phyloP scores from a whole-genome alignment of 768 basidiomycete species.

The Leucocoprinus leucothites region DNA sequence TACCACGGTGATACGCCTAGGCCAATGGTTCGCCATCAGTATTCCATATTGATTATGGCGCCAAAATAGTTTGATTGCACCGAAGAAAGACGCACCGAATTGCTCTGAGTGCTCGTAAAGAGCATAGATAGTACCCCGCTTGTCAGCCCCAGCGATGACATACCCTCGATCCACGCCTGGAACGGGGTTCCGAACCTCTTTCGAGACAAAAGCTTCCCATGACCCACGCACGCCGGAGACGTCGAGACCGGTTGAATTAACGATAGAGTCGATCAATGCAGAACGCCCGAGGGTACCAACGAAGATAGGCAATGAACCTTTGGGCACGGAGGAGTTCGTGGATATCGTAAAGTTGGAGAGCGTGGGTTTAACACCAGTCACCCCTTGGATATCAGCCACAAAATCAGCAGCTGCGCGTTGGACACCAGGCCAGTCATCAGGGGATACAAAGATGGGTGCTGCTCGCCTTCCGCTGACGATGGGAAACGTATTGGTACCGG shows the following conservation, averaged over 20 bases:
- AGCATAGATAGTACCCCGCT: slow-evolving; percentile 63
- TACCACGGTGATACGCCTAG: slow-evolving; percentile 67
- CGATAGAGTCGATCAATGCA: slow-evolving; percentile 45
- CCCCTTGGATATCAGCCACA: slow-evolving; percentile 54
- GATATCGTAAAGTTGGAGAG: slow-evolving; percentile 25
- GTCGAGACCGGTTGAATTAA: slow-evolving; percentile 51
- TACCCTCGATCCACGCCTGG: slow-evolving; percentile 57
- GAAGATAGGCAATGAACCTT: slow-evolving; percentile 24
- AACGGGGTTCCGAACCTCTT: slow-evolving; percentile 50
- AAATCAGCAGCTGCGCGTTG: slow-evolving; percentile 59
- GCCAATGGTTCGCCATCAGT: slow-evolving; percentile 10
- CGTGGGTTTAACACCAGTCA: slow-evolving; percentile 49
- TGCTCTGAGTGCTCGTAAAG: slow-evolving; percentile 69
- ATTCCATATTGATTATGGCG: neutral
- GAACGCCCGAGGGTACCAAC: slow-evolving; percentile 64
- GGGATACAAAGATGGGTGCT: slow-evolving; percentile 45
- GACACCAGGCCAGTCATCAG: slow-evolving; percentile 64
- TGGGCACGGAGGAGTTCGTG: slow-evolving; percentile 38
- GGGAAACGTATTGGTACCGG: slow-evolving; percentile 33
- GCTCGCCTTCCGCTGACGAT: slow-evolving; percentile 43
- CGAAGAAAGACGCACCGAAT: slow-evolving; percentile 38
- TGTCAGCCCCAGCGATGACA: slow-evolving; percentile 66
- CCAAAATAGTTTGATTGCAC: neutral
- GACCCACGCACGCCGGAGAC: slow-evolving; percentile 54
- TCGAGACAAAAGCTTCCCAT: slow-evolving; percentile 62